Conservation (phyloP, 495 filamentous ascomycete species). For the Sphaerosporella brunnea region DNA sequence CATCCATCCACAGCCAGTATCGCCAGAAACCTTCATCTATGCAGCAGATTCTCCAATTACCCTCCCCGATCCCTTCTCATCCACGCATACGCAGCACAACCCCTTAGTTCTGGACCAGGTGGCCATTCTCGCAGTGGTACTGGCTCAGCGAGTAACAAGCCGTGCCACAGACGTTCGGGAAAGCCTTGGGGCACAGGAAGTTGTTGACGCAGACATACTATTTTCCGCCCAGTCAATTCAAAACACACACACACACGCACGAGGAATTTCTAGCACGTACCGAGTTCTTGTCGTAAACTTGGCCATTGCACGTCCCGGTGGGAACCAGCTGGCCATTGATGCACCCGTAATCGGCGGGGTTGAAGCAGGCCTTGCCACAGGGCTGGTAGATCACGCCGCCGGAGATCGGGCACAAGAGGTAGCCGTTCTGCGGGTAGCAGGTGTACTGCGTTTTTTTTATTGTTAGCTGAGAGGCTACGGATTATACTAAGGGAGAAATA, state of each 20-base stretch:
- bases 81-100: no score
- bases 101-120: conserved; percentile 12
- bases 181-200: conserved; percentile 14
- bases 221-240: conserved; percentile 1
- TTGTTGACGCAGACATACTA: conserved; percentile 23
- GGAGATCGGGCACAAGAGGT: conserved; percentile 22
- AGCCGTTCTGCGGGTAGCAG: conserved; percentile 10
- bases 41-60: no score
- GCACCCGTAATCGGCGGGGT: conserved; percentile 19
- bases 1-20: no score
- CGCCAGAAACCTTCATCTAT: no score
- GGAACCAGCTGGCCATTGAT: conserved; percentile 14
- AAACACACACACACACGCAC: neutral
- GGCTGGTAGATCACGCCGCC: conserved; percentile 16
- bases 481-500: no score
- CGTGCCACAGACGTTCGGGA: conserved; percentile 15
- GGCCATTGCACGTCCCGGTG: conserved; percentile 13
- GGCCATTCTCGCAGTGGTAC: conserved; percentile 16
- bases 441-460: conserved; percentile 18
- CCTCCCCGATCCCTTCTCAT: no score
- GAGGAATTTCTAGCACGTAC: conserved; percentile 10
- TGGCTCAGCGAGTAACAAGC: conserved; percentile 19
- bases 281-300: conserved; percentile 19
- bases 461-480: no score
- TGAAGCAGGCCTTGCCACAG: conserved; percentile 17